A percentile compares a stretch with the other conserved stretches of the same genome.
Evolutionary conservation across 768 basidiomycete genomes (phyloP).

Genomic region (Mycena olivaceomarginata): DNA sequence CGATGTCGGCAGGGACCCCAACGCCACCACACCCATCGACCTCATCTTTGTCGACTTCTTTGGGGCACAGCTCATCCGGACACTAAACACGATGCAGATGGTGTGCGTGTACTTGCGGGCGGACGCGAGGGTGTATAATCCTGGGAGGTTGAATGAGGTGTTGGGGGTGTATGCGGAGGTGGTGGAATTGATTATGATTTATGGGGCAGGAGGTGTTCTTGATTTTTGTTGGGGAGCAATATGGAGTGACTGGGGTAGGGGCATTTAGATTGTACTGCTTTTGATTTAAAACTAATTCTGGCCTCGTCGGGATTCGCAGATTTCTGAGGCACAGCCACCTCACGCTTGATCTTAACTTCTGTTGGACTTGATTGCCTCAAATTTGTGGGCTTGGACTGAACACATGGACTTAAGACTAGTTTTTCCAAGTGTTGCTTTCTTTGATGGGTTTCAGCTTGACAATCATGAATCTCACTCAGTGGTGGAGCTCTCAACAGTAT

Average conservation of each 20-base stretch:
- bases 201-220: background rate
- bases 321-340: too few species aligned
- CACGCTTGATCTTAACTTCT: background rate
- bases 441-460: background rate
- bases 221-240: background rate
- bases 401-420: too few species aligned
- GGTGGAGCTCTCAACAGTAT: background rate
- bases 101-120: constrained; percentile 56
- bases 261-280: too few species aligned
- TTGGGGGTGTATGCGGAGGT: constrained; percentile 62
- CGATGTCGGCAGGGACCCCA: constrained; percentile 53
- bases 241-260: too few species aligned
- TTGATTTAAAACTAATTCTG: too few species aligned
- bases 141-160: constrained; percentile 54
- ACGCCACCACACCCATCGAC: constrained; percentile 57
- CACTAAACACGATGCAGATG: constrained; percentile 65
- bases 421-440: background rate
- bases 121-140: constrained; percentile 32
- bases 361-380: background rate
- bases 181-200: constrained; percentile 48
- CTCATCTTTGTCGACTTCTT: too few species aligned
- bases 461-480: background rate
- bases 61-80: too few species aligned
- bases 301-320: too few species aligned
- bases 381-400: background rate